Base-by-base conservation (phyloP, 345 rosid species). In the Raphanus sativus region DNA sequence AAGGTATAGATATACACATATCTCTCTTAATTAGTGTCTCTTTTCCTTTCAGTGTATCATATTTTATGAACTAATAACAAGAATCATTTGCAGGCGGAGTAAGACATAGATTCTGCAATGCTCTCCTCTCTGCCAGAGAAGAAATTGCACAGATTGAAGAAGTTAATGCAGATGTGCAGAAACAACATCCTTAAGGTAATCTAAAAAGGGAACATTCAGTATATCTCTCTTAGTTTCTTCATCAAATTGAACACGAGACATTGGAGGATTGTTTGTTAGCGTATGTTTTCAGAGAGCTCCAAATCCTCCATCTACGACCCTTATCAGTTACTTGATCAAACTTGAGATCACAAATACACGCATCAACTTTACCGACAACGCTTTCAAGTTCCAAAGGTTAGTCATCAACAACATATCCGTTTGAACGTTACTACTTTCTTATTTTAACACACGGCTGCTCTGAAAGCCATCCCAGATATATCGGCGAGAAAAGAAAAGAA, bases 51-150 rank as follows among this genome's bases (percentile, higher is more conserved):
- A 33, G 8, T 33, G 8, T 33, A 33, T 33, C 7, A 55, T 21
- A 21, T 21, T 21, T 21, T 21, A 21, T 21, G 21, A 21, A 21
- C 21, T 21, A 21, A 21, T 1, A 21, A 21, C 1, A 21, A 21
- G 1, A 21, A 21, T 21, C 21, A 21, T 21, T 78, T 78, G 85
- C 95, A 94, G 98, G 98, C 95, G 3, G 98, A 92, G 83, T 75
- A 90, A 71, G 98, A 92, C 83, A 86, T 1, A 1, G 99, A 86
- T 95, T 83, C 80, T 95, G 99, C 42, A 93, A 95, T 82, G 87
- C 99, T n/a, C 91, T 95, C 26, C 92, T 92, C 84, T 95, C 98
- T 29, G 89, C 92, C 55, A 89, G 97, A 83, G 89, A 95, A 86
- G 96, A 95, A 85, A 92, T 95, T 70, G 87, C 93, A n/a, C 82